phyloP scores from a whole-genome alignment of 2,329 filamentous ascomycete species.

The Lachnellula hyalina region DNA sequence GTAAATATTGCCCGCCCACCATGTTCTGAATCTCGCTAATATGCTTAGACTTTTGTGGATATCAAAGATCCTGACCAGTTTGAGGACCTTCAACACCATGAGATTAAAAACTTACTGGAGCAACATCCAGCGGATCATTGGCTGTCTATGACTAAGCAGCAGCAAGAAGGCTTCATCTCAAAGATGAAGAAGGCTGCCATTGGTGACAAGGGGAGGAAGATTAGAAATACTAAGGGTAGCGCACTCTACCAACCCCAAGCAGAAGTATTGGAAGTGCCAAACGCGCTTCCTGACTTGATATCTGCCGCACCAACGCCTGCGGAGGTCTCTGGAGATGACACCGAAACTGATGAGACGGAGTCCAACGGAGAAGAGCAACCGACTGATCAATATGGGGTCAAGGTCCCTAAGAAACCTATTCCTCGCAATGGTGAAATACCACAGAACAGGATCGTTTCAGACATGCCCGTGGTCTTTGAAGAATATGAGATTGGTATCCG shows the following conservation, averaged over 20 bases:
- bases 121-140: slow-evolving; percentile 24
- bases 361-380: slow-evolving; percentile 20
- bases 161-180: slow-evolving; percentile 8
- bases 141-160: slow-evolving; percentile 6
- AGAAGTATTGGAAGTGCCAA: slow-evolving; percentile 2
- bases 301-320: slow-evolving; percentile 19
- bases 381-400: slow-evolving; percentile 27
- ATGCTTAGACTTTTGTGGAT: slow-evolving; percentile 7
- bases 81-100: not conserved
- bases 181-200: slow-evolving; percentile 5
- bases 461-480: slow-evolving; percentile 23
- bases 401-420: slow-evolving; percentile 23
- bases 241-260: slow-evolving; percentile 12
- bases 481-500: slow-evolving; percentile 29
- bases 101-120: slow-evolving; percentile 5
- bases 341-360: slow-evolving; percentile 14
- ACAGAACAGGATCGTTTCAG: slow-evolving; percentile 22
- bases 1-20: slow-evolving; percentile 4
- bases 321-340: slow-evolving; percentile 16
- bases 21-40: not conserved
- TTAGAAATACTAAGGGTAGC: slow-evolving; percentile 9
- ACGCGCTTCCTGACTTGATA: slow-evolving; percentile 9
- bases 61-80: slow-evolving; percentile 3
- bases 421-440: slow-evolving; percentile 22
- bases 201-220: slow-evolving; percentile 9